phyloP scores from a whole-genome alignment of 1,284 basidiomycete species.

The Apiotrichum porosum region DNA sequence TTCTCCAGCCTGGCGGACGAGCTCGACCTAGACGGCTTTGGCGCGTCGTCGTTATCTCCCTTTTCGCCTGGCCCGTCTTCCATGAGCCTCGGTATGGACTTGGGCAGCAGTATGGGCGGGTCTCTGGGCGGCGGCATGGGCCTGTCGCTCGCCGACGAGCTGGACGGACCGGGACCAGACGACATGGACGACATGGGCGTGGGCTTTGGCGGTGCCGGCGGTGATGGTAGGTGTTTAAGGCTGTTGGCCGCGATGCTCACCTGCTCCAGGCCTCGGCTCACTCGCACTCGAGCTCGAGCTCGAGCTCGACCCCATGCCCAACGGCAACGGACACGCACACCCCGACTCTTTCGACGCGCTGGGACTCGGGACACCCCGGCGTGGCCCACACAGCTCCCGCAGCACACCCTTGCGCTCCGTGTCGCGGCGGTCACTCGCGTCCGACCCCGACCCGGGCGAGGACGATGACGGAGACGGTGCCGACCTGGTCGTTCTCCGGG shows the following conservation, averaged over 20 bases:
- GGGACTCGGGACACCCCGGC: too few relatives aligned
- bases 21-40: conserved; percentile 1
- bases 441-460: conserved; percentile 5
- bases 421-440: conserved; percentile 1
- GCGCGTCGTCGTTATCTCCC: neutral
- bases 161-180: neutral
- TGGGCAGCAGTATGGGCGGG: neutral
- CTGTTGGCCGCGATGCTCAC: too few relatives aligned
- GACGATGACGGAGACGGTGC: neutral
- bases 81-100: too few relatives aligned
- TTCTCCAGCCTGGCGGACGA: conserved; percentile 16
- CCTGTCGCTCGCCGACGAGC: conserved; percentile 4
- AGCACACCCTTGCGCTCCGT: neutral
- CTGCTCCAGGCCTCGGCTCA: conserved; percentile 1
- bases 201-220: too few relatives aligned
- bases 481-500: neutral
- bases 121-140: neutral
- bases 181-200: neutral
- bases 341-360: neutral
- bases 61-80: neutral
- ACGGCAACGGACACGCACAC: neutral
- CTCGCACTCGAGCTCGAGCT: conserved; percentile 11
- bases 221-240: neutral
- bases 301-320: neutral
- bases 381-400: too few relatives aligned